phyloP scores from a whole-genome alignment of 169 alveolate genomes.

The Blepharisma undulans region DNA sequence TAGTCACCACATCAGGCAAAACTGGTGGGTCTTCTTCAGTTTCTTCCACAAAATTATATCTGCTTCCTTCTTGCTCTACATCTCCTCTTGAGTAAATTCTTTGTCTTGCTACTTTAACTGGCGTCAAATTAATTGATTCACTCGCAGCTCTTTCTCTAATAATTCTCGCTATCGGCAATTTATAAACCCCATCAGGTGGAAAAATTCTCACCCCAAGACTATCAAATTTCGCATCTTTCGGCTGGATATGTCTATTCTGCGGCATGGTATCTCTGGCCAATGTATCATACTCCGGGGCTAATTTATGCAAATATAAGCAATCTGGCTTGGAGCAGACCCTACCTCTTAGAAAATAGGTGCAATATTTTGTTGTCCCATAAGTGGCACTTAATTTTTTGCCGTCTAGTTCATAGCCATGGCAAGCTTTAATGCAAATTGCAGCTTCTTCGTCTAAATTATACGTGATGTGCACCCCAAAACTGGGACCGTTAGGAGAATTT shows the following conservation, averaged over 20 bases:
- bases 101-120: neutral
- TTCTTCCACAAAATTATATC: neutral
- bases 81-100: slow-evolving; percentile 20
- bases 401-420: slow-evolving; percentile 51
- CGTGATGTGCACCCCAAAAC: slow-evolving; percentile 71
- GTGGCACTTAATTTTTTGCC: slow-evolving; percentile 46
- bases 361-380: slow-evolving; percentile 78
- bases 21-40: neutral
- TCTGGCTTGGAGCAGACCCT: slow-evolving; percentile 67
- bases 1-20: neutral
- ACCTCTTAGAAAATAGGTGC: slow-evolving; percentile 70
- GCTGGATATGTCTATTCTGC: slow-evolving; percentile 28
- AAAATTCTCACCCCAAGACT: neutral
- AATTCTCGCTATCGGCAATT: neutral
- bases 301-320: slow-evolving; percentile 69
- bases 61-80: neutral
- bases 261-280: slow-evolving; percentile 57
- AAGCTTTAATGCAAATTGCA: slow-evolving; percentile 63
- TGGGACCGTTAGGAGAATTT: slow-evolving; percentile 38
- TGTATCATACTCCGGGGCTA: slow-evolving; percentile 38
- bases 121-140: neutral
- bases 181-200: neutral
- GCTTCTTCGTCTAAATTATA: slow-evolving; percentile 63
- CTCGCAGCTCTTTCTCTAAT: neutral
- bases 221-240: neutral